Conservation (phyloP, 148 eudicot genomes). For the Rhododendron ferrugineum region DNA sequence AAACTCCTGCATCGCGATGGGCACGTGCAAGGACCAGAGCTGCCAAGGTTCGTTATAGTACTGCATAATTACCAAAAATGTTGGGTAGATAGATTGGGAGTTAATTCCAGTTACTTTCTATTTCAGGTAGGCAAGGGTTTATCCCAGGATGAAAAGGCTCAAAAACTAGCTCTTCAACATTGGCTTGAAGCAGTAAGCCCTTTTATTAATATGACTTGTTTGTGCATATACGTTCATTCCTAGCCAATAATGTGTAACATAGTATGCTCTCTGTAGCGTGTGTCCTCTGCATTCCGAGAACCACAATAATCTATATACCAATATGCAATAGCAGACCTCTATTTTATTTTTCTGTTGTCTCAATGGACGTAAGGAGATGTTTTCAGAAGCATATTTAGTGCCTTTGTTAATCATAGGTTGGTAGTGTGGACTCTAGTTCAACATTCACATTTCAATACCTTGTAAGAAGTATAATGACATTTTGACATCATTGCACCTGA, state of each 20-base stretch:
- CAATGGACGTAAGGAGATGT: background rate
- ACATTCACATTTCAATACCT: background rate
- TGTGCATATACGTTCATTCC: background rate
- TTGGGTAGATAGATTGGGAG: background rate
- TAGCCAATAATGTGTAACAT: background rate
- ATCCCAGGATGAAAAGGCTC: conserved; percentile 28
- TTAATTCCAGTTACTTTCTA: background rate
- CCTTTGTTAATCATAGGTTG: background rate
- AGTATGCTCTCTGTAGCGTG: background rate
- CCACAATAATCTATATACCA: background rate
- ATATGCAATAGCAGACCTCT: background rate
- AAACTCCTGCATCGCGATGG: conserved; percentile 27
- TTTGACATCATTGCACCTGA: background rate
- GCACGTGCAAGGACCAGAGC: conserved; percentile 26
- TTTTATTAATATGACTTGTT: background rate
- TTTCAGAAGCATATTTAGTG: too few relatives aligned
- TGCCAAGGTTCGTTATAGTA: conserved; percentile 21
- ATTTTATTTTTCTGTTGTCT: background rate
- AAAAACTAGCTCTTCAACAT: conserved; percentile 27
- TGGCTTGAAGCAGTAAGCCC: conserved; percentile 35
- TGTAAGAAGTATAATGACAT: background rate
- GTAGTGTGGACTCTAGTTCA: background rate
- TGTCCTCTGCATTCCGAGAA: background rate
- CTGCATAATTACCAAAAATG: background rate
- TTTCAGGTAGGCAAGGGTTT: conserved; percentile 31